A percentile compares a stretch with the other conserved stretches of the same genome.
Evolutionary conservation across 768 basidiomycete genomes (phyloP).

Genomic region (Cubamyces lactineus): DNA sequence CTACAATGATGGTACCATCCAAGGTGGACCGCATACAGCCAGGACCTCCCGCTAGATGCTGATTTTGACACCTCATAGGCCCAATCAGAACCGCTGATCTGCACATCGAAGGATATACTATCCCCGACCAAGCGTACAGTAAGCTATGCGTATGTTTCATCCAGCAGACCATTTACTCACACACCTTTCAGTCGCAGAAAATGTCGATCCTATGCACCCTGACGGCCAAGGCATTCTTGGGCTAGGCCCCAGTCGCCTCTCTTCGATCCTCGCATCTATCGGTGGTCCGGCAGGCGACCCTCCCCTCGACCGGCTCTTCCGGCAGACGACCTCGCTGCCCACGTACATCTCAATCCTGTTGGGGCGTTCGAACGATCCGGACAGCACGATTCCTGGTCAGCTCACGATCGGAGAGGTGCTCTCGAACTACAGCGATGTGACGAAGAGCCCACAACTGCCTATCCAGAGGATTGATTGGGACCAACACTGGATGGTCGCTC

Average conservation of each 20-base stretch:
- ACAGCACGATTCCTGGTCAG: slow-evolving; percentile 33
- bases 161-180: background rate
- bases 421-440: slow-evolving; percentile 33
- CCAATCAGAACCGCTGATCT: slow-evolving; percentile 32
- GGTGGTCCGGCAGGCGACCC: slow-evolving; percentile 31
- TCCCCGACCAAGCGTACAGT: slow-evolving; percentile 36
- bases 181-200: slow-evolving; percentile 11
- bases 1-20: slow-evolving; percentile 31
- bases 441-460: slow-evolving; percentile 33
- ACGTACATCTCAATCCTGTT: slow-evolving; percentile 38
- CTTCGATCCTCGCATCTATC: slow-evolving; percentile 24
- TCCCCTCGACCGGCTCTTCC: slow-evolving; percentile 38
- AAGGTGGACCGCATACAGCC: slow-evolving; percentile 24
- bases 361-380: slow-evolving; percentile 35
- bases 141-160: background rate
- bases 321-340: slow-evolving; percentile 33
- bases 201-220: slow-evolving; percentile 18
- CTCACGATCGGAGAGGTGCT: slow-evolving; percentile 37
- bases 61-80: slow-evolving; percentile 18
- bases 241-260: slow-evolving; percentile 37
- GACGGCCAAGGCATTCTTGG: slow-evolving; percentile 35
- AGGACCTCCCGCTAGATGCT: background rate
- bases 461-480: slow-evolving; percentile 26
- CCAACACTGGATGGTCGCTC: slow-evolving; percentile 39
- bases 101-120: slow-evolving; percentile 31